Evolutionary conservation across 1,284 basidiomycete species (phyloP).

Genomic region (Bothia castanella): DNA sequence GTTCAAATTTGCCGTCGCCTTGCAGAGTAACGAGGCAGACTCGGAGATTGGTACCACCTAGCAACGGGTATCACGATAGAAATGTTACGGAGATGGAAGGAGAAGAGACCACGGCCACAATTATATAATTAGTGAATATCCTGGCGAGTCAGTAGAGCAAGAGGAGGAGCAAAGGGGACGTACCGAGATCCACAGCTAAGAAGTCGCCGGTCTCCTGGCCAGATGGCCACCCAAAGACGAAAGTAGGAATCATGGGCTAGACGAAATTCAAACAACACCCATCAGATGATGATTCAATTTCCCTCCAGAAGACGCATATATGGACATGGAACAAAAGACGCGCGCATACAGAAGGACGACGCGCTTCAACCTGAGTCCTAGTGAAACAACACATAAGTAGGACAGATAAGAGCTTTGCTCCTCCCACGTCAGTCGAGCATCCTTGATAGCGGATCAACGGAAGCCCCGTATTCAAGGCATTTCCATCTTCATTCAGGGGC

Average conservation of each 20-base stretch:
- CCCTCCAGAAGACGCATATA: slow-evolving; percentile 2
- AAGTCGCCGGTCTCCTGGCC: slow-evolving; percentile 89
- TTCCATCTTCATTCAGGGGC: slow-evolving; percentile 5
- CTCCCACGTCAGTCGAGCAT: background rate
- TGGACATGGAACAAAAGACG: background rate
- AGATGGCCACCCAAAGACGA: slow-evolving; percentile 94
- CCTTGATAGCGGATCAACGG: slow-evolving; percentile 2
- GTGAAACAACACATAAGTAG: background rate
- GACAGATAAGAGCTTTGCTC: background rate
- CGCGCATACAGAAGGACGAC: background rate
- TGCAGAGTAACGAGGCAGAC: slow-evolving; percentile 94
- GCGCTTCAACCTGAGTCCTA: background rate
- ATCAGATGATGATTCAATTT: slow-evolving; percentile 10
- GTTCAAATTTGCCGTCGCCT: slow-evolving; percentile 93
- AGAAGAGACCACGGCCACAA: background rate
- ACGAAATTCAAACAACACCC: slow-evolving; percentile 9
- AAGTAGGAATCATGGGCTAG: slow-evolving; percentile 96
- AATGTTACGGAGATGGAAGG: background rate
- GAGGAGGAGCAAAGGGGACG: slow-evolving; percentile 17
- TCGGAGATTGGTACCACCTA: slow-evolving; percentile 92
- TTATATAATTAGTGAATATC: background rate
- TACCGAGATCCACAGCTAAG: slow-evolving; percentile 92
- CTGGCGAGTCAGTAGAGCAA: slow-evolving; percentile 1
- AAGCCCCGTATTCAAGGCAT: background rate
- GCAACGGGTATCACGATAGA: background rate